Base-by-base conservation (phyloP, 2,329 filamentous ascomycete genomes). In the Macrophomina tecta region DNA sequence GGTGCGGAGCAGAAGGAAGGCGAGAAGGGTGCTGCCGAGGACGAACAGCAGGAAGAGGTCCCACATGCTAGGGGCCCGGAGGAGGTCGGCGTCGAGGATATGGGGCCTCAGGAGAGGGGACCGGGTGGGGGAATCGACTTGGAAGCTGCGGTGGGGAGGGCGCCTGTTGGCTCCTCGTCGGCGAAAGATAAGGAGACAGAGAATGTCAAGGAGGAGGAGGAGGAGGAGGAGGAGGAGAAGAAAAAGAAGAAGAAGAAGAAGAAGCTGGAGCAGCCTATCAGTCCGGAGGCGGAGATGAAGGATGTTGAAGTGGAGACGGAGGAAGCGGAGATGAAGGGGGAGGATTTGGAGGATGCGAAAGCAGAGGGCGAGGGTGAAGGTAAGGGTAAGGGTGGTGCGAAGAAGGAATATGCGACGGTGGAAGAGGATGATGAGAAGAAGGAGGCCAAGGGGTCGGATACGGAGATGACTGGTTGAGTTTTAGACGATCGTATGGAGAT, bases 21-120 rank as follows among this genome's bases (percentile, higher is more conserved):
- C 18, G 53, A 51, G 30, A 42, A 23, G 40, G 48, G 14, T 5
- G 46, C 30, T 6, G 56, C 30, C 14, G 34, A 28, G 9, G 48
- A 49, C 28, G 28, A 40, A 23, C 34, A 45, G 45, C 36, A 76
- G 61, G 90, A 92, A 68, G 84, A 88, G 63, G 73, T 81, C 2
- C 92, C 93, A 5, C 93, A 97, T 78, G 93, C 91, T 0, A 86
- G 93, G 48, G 94, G 94, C 0, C 95, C 95, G 0, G 88, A 92
- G 36, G 86, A 92, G 71, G 91, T 98, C 61, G 94, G 94, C 4
- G 88, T 93, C 68, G 89, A 92, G 72, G 95, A 99, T 75, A 91
- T 92, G 70, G 95, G 95, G 0, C 89, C 91, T 9, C 94, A 84
- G 92, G 78, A 80, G 70, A 63, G 81, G 79, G 65, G 53, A 6